A percentile compares a stretch with the other conserved stretches of the same genome.
Evolutionary conservation across 495 filamentous ascomycete genomes (phyloP).

Genomic region (Clohesyomyces aquaticus): DNA sequence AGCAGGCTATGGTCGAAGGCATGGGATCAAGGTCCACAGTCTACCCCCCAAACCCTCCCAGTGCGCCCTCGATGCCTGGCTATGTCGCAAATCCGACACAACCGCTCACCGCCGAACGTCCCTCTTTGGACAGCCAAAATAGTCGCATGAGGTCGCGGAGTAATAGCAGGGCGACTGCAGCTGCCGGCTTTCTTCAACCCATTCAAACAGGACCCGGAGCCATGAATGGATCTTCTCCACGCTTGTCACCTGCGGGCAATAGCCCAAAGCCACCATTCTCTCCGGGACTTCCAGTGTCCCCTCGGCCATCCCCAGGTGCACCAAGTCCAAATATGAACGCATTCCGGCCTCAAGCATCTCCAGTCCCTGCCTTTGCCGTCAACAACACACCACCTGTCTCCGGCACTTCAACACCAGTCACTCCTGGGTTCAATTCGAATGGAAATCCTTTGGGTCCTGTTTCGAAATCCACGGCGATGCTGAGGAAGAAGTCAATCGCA

Average conservation of each 20-base stretch:
- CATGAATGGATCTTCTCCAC: constrained; percentile 23
- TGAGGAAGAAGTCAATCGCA: constrained; percentile 66
- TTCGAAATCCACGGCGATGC: constrained; percentile 43
- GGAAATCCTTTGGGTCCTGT: constrained; percentile 24
- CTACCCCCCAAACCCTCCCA: constrained; percentile 30
- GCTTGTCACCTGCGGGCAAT: constrained; percentile 28
- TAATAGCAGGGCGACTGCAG: constrained; percentile 38
- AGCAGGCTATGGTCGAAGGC: constrained; percentile 48
- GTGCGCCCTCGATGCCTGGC: constrained; percentile 39
- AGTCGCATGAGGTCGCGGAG: constrained; percentile 36
- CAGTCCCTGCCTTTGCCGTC: constrained; percentile 56
- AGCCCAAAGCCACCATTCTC: constrained; percentile 25
- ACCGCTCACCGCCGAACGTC: constrained; percentile 21
- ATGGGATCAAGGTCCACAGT: constrained; percentile 31
- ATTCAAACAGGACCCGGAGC: constrained; percentile 34
- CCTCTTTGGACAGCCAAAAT: constrained; percentile 26
- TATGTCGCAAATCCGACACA: constrained; percentile 31
- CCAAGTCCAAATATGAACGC: constrained; percentile 27
- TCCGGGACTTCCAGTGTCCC: constrained; percentile 37
- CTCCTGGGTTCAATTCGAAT: constrained; percentile 36
- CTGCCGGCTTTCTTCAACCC: constrained; percentile 44
- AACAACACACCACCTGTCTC: constrained; percentile 61
- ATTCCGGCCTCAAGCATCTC: constrained; percentile 40
- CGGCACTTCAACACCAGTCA: constrained; percentile 47
- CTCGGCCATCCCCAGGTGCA: constrained; percentile 35